phyloP scores from a whole-genome alignment of 441 rosid species.

The Aquilaria agallochum region DNA sequence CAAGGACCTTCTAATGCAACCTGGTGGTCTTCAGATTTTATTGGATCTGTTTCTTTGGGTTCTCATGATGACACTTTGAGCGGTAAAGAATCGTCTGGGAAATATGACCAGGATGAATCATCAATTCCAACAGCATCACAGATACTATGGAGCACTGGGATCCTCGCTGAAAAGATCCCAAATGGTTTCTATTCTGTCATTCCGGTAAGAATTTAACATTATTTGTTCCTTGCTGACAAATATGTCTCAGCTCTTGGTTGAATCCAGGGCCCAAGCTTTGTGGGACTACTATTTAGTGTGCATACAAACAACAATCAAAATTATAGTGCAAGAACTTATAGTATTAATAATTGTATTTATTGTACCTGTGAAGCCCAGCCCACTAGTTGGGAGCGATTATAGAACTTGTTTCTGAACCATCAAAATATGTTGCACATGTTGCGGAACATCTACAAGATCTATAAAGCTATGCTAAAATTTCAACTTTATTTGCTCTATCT shows the following conservation, averaged over 20 bases:
- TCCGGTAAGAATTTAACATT: conserved; percentile 54
- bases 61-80: conserved; percentile 70
- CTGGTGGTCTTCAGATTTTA: conserved; percentile 89
- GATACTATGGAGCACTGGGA: conserved; percentile 90
- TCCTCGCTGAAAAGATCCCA: conserved; percentile 80
- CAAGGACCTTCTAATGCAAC: conserved; percentile 66
- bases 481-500: too few species aligned
- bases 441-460: too few species aligned
- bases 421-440: too few species aligned
- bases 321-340: too few species aligned
- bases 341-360: too few species aligned
- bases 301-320: not conserved
- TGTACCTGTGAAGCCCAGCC: too few species aligned
- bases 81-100: conserved; percentile 56
- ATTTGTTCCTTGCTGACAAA: not conserved
- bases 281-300: not conserved
- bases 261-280: conserved; percentile 2
- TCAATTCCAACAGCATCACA: conserved; percentile 82
- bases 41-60: conserved; percentile 71
- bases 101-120: conserved; percentile 57
- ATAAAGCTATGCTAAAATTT: too few species aligned
- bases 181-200: conserved; percentile 91
- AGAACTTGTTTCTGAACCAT: too few species aligned
- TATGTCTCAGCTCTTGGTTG: conserved; percentile 1
- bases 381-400: too few species aligned